Conservation (phyloP, 805 yeast genomes). For the Saccharomycopsis selenospora region DNA sequence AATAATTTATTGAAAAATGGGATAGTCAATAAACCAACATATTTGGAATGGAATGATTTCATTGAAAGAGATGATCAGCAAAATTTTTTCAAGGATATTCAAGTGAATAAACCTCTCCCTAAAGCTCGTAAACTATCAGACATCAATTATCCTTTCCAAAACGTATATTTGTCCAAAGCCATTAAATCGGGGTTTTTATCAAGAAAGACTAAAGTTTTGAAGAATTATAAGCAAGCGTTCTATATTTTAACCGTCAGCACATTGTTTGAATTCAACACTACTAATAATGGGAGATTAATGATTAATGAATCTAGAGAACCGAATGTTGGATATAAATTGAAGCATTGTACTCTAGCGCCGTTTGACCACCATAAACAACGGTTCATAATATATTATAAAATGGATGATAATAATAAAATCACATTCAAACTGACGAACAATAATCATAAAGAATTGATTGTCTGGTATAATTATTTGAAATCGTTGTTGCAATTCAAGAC, state of each 20-base stretch:
- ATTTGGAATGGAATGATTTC: constrained; percentile 65
- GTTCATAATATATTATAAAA: constrained; percentile 7
- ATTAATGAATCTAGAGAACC: constrained; percentile 6
- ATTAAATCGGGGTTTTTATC: constrained; percentile 53
- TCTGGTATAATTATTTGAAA: constrained; percentile 18
- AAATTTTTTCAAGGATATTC: constrained; percentile 34
- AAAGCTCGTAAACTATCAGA: constrained; percentile 43
- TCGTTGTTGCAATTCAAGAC: constrained; percentile 9
- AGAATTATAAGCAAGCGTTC: constrained; percentile 54
- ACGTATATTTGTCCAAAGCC: constrained; percentile 42
- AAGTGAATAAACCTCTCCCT: constrained; percentile 34
- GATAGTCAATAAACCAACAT: constrained; percentile 49
- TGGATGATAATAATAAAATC: constrained; percentile 9
- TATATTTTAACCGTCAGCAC: constrained; percentile 62
- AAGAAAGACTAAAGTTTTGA: constrained; percentile 54
- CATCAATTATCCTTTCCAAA: constrained; percentile 46
- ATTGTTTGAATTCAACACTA: constrained; percentile 54
- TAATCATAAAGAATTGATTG: constrained; percentile 12
- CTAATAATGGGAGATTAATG: background rate
- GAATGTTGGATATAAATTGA: constrained; percentile 7
- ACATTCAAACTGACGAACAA: constrained; percentile 13
- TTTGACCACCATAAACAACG: constrained; percentile 8
- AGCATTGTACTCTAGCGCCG: constrained; percentile 9
- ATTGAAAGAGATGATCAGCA: constrained; percentile 35
- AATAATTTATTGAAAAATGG: constrained; percentile 45